These are phyloP conservation scores for Nitzschia sp. DNA, from an alignment of 108 stramenopile genomes.

Conservation along the genomic window DNA sequence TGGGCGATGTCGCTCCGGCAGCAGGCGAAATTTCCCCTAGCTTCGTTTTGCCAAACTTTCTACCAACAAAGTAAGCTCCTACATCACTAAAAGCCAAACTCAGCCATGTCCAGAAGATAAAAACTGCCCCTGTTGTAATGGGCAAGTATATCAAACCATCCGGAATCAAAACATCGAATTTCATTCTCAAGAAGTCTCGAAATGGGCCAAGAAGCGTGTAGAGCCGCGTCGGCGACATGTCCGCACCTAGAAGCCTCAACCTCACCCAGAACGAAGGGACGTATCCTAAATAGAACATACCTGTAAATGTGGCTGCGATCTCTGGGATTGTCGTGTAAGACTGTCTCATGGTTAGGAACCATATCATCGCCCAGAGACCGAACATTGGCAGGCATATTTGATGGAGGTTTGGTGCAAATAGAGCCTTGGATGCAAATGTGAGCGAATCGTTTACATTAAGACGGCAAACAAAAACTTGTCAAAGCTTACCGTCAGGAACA, in stretches of 20 bases:
- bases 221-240: slow-evolving; percentile 65
- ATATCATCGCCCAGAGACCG: slow-evolving; percentile 85
- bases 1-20: slow-evolving; percentile 92
- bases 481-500: slow-evolving; percentile 80
- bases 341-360: slow-evolving; percentile 87
- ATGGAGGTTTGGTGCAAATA: slow-evolving; percentile 80
- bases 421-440: slow-evolving; percentile 40
- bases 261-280: slow-evolving; percentile 95
- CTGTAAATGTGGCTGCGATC: slow-evolving; percentile 95
- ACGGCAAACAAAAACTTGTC: background rate
- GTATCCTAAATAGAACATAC: slow-evolving; percentile 97
- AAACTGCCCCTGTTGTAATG: slow-evolving; percentile 86
- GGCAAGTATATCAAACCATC: slow-evolving; percentile 54
- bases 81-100: slow-evolving; percentile 93
- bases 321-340: slow-evolving; percentile 82
- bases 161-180: slow-evolving; percentile 49
- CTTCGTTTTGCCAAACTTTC: slow-evolving; percentile 82
- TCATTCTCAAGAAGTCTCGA: slow-evolving; percentile 51
- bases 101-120: slow-evolving; percentile 96
- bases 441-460: background rate
- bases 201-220: slow-evolving; percentile 57
- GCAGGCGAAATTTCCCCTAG: slow-evolving; percentile 77
- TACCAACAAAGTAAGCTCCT: slow-evolving; percentile 93
- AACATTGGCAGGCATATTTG: slow-evolving; percentile 80
- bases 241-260: slow-evolving; percentile 62